Evolutionary conservation across 176 grass and related monocot genomes (phyloP).

Genomic region (Raddia distichophylla): DNA sequence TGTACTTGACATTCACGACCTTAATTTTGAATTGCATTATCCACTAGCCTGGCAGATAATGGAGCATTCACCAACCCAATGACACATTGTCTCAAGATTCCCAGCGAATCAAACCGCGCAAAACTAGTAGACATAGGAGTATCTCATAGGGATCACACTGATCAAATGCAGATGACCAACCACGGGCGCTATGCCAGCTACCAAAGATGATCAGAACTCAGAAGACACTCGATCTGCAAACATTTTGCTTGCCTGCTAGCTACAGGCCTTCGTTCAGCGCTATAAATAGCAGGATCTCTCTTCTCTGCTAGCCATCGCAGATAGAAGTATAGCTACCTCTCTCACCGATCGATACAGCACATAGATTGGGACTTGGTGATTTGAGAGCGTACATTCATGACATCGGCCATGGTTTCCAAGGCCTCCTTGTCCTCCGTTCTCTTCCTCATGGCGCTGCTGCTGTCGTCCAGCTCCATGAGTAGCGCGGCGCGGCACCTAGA

Average conservation of each 20-base stretch:
- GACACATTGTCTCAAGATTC: constrained; percentile 19
- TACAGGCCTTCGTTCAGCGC: neutral
- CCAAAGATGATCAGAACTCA: too few species aligned
- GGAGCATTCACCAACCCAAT: neutral
- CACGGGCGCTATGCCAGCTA: neutral
- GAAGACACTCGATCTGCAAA: too few species aligned
- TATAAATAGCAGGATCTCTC: neutral
- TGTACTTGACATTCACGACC: too few species aligned
- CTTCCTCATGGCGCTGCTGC: neutral
- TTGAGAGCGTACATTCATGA: neutral
- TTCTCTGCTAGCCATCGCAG: neutral
- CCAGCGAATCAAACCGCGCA: neutral
- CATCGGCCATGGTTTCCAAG: neutral
- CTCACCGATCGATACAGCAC: too few species aligned
- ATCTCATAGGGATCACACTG: neutral
- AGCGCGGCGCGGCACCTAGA: neutral
- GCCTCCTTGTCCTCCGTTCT: neutral
- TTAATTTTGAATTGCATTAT: too few species aligned
- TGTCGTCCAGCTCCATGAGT: constrained; percentile 14
- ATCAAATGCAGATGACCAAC: constrained; percentile 15
- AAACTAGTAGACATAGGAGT: neutral
- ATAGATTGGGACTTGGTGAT: too few species aligned
- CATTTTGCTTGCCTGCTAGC: neutral
- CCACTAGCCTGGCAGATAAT: neutral
- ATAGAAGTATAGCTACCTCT: neutral